Evolutionary conservation across 225 moss, liverwort and hornwort species (phyloP).

Genomic region (Pseudisothecium myosuroides): DNA sequence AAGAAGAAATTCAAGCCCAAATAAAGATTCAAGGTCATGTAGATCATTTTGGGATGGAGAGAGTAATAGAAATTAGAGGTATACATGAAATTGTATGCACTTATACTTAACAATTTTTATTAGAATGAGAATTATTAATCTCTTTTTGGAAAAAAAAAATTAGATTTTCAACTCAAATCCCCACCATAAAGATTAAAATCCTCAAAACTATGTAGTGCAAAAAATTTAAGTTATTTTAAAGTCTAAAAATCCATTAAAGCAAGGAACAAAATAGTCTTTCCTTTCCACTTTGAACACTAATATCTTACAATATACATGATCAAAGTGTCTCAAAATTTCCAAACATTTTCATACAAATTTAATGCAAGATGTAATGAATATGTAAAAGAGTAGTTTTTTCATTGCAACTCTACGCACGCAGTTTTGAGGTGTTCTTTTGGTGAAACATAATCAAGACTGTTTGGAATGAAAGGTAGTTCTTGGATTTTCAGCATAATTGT

Average conservation of each 20-base stretch:
- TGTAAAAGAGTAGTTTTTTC: not conserved
- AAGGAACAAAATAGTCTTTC: too few relatives aligned
- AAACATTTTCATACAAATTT: not conserved
- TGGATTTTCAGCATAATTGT: not conserved
- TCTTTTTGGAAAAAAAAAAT: not conserved
- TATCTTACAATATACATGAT: too few relatives aligned
- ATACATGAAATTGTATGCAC: not conserved
- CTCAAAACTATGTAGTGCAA: not conserved
- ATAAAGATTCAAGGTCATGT: too few relatives aligned
- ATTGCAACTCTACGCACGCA: not conserved
- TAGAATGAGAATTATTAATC: not conserved
- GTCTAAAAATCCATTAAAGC: rapidly evolving
- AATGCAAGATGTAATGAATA: not conserved
- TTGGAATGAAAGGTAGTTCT: not conserved
- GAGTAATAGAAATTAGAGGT: too few relatives aligned
- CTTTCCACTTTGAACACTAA: not conserved
- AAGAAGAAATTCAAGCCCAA: too few relatives aligned
- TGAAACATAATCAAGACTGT: not conserved
- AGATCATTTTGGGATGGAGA: too few relatives aligned
- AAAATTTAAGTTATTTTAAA: not conserved
- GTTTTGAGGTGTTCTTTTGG: not conserved
- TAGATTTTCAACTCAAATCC: not conserved
- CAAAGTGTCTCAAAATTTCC: not conserved
- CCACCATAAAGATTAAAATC: not conserved
- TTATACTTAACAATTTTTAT: not conserved